Percentiles rank a stretch among this genome's conserved stretches.
phyloP scores from a whole-genome alignment of 2,329 filamentous ascomycete species.

The Aspergillus neotritici region DNA sequence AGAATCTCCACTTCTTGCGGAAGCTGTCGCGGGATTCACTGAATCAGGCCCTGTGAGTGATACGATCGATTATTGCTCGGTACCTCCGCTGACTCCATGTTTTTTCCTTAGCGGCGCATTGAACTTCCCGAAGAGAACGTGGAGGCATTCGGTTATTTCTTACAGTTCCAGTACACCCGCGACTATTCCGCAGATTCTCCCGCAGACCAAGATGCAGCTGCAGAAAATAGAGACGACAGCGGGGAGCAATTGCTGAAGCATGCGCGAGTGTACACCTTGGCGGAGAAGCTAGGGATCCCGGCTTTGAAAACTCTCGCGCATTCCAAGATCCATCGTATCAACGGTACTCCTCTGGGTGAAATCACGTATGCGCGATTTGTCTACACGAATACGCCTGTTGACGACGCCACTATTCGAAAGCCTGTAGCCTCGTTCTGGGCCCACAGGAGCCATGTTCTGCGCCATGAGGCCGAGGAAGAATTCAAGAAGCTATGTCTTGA shows the following conservation, averaged over 20 bases:
- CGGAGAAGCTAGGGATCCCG: conserved; percentile 66
- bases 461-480: conserved; percentile 78
- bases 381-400: conserved; percentile 66
- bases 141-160: conserved; percentile 69
- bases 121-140: conserved; percentile 62
- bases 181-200: conserved; percentile 72
- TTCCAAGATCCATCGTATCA: conserved; percentile 86
- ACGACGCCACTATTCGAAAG: conserved; percentile 68
- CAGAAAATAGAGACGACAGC: conserved; percentile 65
- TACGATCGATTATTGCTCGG: conserved; percentile 1
- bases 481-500: conserved; percentile 82
- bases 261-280: conserved; percentile 82
- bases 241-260: conserved; percentile 82
- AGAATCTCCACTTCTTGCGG: conserved; percentile 68
- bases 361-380: conserved; percentile 89
- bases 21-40: conserved; percentile 57
- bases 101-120: conserved; percentile 56
- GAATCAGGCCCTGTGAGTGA: conserved; percentile 56
- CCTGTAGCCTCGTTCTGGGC: conserved; percentile 92
- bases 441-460: conserved; percentile 68
- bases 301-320: conserved; percentile 70
- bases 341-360: conserved; percentile 81
- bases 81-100: conserved; percentile 1
- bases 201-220: conserved; percentile 58
- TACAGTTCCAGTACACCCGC: conserved; percentile 77